Base-by-base conservation (phyloP, 352 stramenopile species). In the Phytophthora tentaculata region DNA sequence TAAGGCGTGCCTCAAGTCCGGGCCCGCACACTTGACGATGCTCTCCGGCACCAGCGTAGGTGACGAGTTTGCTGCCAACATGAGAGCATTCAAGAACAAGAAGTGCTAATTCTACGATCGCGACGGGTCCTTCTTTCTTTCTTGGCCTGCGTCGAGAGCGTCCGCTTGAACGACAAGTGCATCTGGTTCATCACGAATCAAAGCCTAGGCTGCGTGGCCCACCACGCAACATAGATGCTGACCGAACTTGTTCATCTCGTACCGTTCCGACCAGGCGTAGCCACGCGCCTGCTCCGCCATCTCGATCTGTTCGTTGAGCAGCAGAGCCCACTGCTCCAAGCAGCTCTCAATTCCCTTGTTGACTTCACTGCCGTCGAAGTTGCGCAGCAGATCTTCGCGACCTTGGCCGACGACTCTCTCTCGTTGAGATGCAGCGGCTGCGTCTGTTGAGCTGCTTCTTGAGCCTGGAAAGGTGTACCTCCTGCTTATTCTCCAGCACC, bases 221-320 rank as follows among this genome's bases (percentile, higher is more conserved):
- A 48, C 41, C 41, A 48, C 39, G 14, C 17, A 22, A 5, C 19
- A 9, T 19, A 61, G 12, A 6, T 45, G 54, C 2, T 61, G 14
- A 5, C 2, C 39, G 1, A 61, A 28, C 54, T 44, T 52, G 23
- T 61, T 61, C 41, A 52, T 20, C 20, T 61, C 52, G 14, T 32
- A 43, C 41, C 29, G 17, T 2, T 52, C 41, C 2, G 23, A 19
- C 24, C 39, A 61, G 12, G 13, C 3, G 19, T 51, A 61, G 0
- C 16, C 41, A 4, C 41, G 29, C 2, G 39, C 54, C 16, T 19
- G 20, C 14, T 52, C 54, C 13, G 20, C 41, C 45, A 56, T 64
- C n/a, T 56, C 29, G 12, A 51, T 32, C 16, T 64, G 29, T 10
- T 50, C 48, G 9, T 56, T 51, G 17, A 47, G 51, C 45, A 64